A percentile compares a stretch with the other conserved stretches of the same genome.
These are phyloP conservation scores for Balakata baccata DNA, from an alignment of 345 rosid species.

Conservation along the genomic window DNA sequence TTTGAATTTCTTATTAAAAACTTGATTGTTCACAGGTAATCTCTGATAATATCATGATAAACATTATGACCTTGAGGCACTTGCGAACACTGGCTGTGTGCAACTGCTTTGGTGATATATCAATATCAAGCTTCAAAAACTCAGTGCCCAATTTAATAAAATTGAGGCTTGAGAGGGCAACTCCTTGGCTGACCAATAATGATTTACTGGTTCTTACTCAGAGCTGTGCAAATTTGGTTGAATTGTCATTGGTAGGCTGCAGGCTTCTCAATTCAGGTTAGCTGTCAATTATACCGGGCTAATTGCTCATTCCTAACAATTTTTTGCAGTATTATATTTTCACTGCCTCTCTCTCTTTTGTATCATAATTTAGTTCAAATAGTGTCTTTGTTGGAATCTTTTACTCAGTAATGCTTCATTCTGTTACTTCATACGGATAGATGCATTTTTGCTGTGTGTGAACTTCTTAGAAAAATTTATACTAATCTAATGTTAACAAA, in stretches of 20 bases:
- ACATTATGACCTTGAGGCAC: slow-evolving; percentile 38
- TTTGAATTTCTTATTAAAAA: background rate
- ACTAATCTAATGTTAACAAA: background rate
- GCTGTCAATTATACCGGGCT: slow-evolving; percentile 8
- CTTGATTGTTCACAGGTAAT: slow-evolving; percentile 44
- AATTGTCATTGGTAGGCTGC: slow-evolving; percentile 65
- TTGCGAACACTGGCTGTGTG: slow-evolving; percentile 53
- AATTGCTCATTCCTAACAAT: background rate
- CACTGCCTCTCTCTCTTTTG: background rate
- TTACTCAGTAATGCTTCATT: background rate
- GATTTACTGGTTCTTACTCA: slow-evolving; percentile 58
- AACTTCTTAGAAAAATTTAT: background rate
- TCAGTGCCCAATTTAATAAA: slow-evolving; percentile 46
- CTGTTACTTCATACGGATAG: background rate
- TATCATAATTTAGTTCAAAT: slow-evolving; percentile 5
- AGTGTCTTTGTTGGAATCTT: background rate
- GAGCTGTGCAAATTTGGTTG: slow-evolving; percentile 49
- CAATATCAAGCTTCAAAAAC: slow-evolving; percentile 48
- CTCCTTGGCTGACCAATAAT: slow-evolving; percentile 68
- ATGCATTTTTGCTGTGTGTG: background rate
- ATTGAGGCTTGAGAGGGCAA: slow-evolving; percentile 65
- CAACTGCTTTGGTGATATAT: slow-evolving; percentile 75
- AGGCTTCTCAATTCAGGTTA: slow-evolving; percentile 56
- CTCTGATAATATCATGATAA: slow-evolving; percentile 48
- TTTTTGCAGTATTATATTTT: background rate